Percentiles rank a stretch among this genome's conserved stretches.
These are phyloP conservation scores for Fusarium annulatum DNA, from an alignment of 2,329 filamentous ascomycete genomes.

Conservation along the genomic window DNA sequence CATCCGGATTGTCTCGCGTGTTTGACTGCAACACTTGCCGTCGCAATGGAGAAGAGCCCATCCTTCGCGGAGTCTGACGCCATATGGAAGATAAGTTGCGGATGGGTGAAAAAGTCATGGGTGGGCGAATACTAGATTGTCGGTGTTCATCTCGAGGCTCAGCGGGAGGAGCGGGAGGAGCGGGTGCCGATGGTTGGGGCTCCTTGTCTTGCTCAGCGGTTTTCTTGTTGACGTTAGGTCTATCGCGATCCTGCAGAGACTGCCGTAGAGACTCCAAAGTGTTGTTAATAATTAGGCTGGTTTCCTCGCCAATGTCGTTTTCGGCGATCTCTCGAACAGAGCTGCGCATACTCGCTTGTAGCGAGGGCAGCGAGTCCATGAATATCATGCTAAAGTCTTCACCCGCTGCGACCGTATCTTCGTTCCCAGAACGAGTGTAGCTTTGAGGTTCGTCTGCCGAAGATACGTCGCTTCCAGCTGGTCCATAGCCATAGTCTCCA, in stretches of 20 bases:
- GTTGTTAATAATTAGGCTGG: constrained; percentile 66
- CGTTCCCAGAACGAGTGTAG: constrained; percentile 37
- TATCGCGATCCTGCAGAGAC: constrained; percentile 38
- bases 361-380: constrained; percentile 64
- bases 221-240: constrained; percentile 12
- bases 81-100: constrained; percentile 44
- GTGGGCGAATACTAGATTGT: constrained; percentile 32
- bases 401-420: constrained; percentile 60
- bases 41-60: constrained; percentile 46
- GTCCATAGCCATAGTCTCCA: constrained; percentile 45
- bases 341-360: constrained; percentile 56
- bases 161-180: neutral
- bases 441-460: constrained; percentile 48
- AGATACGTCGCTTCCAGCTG: constrained; percentile 49
- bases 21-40: constrained; percentile 49
- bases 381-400: constrained; percentile 72
- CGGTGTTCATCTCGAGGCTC: constrained; percentile 22
- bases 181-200: constrained; percentile 6
- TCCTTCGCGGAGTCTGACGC: constrained; percentile 52
- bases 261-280: constrained; percentile 63
- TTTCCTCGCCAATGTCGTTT: constrained; percentile 65
- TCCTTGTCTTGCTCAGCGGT: constrained; percentile 17
- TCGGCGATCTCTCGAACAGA: constrained; percentile 49
- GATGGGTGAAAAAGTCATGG: constrained; percentile 35
- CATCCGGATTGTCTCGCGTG: constrained; percentile 39